Evolutionary conservation across 176 grass and related monocot genomes (phyloP).

Genomic region (Rhynchospora pubera): DNA sequence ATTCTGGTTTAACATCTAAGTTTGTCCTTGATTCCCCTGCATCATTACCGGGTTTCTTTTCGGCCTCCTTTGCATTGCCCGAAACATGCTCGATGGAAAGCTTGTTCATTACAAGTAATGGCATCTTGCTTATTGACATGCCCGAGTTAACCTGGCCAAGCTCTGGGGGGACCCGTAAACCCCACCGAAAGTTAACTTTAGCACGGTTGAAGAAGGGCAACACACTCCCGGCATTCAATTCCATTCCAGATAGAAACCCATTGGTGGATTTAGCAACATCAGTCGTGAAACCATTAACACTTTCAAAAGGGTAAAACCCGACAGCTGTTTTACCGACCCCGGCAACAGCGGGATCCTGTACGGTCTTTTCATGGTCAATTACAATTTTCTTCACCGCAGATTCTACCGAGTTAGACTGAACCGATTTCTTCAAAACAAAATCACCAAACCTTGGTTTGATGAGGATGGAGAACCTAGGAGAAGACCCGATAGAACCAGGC

Average conservation of each 20-base stretch:
- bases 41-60: background rate
- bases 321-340: background rate
- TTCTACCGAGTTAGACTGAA: constrained; percentile 23
- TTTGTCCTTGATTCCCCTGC: background rate
- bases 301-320: constrained; percentile 34
- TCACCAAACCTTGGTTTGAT: constrained; percentile 74
- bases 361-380: constrained; percentile 18
- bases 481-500: constrained; percentile 5
- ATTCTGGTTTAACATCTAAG: constrained; percentile 35
- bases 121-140: constrained; percentile 48
- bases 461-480: constrained; percentile 54
- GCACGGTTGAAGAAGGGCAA: constrained; percentile 52
- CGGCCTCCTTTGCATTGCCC: constrained; percentile 9
- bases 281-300: constrained; percentile 34
- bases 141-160: constrained; percentile 25
- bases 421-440: constrained; percentile 56
- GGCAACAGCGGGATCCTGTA: background rate
- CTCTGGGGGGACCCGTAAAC: constrained; percentile 49
- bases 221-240: constrained; percentile 55
- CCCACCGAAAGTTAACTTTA: constrained; percentile 70
- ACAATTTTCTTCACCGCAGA: constrained; percentile 24
- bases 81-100: constrained; percentile 57
- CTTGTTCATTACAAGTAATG: constrained; percentile 80
- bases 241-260: constrained; percentile 45
- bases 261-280: constrained; percentile 33